Conservation (phyloP, 768 basidiomycete species). For the Royoungia palumana region DNA sequence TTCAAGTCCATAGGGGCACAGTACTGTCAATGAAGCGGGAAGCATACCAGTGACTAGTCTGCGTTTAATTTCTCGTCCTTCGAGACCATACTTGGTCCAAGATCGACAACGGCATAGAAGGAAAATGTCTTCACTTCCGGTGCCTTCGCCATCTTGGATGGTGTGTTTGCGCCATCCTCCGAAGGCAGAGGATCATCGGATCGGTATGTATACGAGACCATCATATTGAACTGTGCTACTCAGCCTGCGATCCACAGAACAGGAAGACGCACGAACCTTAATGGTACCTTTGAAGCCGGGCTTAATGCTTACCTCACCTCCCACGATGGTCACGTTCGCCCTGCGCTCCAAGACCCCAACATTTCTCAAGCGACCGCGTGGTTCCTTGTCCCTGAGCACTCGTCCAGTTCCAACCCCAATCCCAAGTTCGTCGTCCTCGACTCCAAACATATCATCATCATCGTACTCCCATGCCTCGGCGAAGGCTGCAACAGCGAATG, state of each 20-base stretch:
- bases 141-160: conserved; percentile 43
- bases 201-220: conserved; percentile 91
- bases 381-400: conserved; percentile 44
- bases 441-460: conserved; percentile 82
- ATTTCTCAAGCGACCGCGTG: conserved; percentile 48
- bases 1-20: not conserved
- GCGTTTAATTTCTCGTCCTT: conserved; percentile 45
- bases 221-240: conserved; percentile 77
- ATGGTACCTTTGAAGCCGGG: conserved; percentile 75
- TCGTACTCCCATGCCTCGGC: conserved; percentile 99
- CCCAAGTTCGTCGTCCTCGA: conserved; percentile 38
- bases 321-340: conserved; percentile 85
- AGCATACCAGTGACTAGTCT: no score
- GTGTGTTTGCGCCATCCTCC: conserved; percentile 53
- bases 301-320: conserved; percentile 83
- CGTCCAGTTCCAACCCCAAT: conserved; percentile 30
- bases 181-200: conserved; percentile 79
- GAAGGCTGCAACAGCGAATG: conserved; percentile 84
- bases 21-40: no score
- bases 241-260: not conserved
- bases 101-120: conserved; percentile 81
- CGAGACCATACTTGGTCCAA: conserved; percentile 66
- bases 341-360: conserved; percentile 85
- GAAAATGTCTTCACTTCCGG: conserved; percentile 86
- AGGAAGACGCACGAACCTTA: conserved; percentile 51